Percentiles rank a stretch among this genome's conserved stretches.
phyloP scores from a whole-genome alignment of 305 asterid genomes.

The Plantago coronopus region DNA sequence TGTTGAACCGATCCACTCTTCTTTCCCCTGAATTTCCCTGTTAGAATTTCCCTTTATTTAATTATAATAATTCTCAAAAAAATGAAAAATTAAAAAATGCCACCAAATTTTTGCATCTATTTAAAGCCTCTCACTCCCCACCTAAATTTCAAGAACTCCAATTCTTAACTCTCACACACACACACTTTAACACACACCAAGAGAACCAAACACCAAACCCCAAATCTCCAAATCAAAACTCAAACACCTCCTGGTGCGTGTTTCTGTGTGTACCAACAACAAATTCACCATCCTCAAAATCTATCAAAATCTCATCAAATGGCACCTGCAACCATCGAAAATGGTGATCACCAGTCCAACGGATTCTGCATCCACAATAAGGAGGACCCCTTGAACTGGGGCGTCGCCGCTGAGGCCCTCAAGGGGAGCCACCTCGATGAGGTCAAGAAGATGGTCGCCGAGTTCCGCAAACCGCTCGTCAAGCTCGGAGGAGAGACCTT shows the following conservation, averaged over 20 bases:
- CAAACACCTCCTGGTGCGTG: neutral
- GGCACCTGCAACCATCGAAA: conserved; percentile 29
- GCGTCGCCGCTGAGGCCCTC: conserved; percentile 62
- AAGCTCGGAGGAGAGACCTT: conserved; percentile 73
- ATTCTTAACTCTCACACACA: neutral
- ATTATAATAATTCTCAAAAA: neutral
- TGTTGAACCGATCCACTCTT: neutral
- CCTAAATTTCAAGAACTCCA: conserved; percentile 13
- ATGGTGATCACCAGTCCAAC: conserved; percentile 22
- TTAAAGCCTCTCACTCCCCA: conserved; percentile 26
- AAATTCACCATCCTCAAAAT: neutral
- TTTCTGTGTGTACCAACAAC: neutral
- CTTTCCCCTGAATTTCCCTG: neutral
- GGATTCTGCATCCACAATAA: conserved; percentile 41
- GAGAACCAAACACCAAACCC: too few relatives aligned
- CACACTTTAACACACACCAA: neutral
- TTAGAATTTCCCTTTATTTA: neutral
- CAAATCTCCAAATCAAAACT: too few relatives aligned
- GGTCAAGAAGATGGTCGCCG: conserved; percentile 79
- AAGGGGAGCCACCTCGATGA: conserved; percentile 81
- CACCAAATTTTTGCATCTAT: conserved; percentile 21
- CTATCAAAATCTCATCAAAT: neutral
- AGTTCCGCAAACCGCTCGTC: conserved; percentile 64
- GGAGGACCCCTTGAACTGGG: conserved; percentile 90
- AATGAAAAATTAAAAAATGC: neutral